Conservation (phyloP, 2,329 filamentous ascomycete genomes). For the Colletotrichum endophyticum region DNA sequence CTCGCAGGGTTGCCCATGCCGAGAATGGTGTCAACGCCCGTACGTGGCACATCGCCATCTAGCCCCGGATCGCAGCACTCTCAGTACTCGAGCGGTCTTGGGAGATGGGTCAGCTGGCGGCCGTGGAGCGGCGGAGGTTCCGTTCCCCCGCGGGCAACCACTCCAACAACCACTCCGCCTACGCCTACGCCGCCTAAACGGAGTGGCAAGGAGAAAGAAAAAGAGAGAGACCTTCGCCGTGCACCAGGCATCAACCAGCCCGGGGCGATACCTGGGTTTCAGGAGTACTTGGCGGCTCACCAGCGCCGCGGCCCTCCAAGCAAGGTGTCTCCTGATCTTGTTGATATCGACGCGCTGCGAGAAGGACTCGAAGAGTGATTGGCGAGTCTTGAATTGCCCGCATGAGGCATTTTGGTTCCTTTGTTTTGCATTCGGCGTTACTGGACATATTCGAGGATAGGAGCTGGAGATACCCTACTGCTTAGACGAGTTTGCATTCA, state of each 20-base stretch:
- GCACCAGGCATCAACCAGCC: constrained; percentile 80
- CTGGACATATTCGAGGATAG: neutral
- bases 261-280: constrained; percentile 75
- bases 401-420: neutral
- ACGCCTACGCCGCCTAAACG: constrained; percentile 21
- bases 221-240: constrained; percentile 48
- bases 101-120: constrained; percentile 54
- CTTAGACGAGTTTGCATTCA: neutral
- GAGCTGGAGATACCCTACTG: constrained; percentile 16
- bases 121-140: constrained; percentile 43
- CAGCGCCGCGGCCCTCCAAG: constrained; percentile 58
- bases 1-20: constrained; percentile 43
- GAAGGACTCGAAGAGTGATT: constrained; percentile 56
- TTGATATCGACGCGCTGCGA: constrained; percentile 65
- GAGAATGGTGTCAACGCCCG: constrained; percentile 34
- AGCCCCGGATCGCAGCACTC: constrained; percentile 26
- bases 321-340: constrained; percentile 59
- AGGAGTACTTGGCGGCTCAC: constrained; percentile 56
- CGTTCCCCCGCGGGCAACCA: neutral
- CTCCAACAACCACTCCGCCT: constrained; percentile 11
- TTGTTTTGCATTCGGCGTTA: neutral
- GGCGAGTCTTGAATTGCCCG: neutral
- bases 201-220: constrained; percentile 29
- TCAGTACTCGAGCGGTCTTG: constrained; percentile 34
- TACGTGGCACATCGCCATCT: constrained; percentile 29